Conservation (phyloP, 805 yeast genomes). For the Maudiozyma serrabonitensis region DNA sequence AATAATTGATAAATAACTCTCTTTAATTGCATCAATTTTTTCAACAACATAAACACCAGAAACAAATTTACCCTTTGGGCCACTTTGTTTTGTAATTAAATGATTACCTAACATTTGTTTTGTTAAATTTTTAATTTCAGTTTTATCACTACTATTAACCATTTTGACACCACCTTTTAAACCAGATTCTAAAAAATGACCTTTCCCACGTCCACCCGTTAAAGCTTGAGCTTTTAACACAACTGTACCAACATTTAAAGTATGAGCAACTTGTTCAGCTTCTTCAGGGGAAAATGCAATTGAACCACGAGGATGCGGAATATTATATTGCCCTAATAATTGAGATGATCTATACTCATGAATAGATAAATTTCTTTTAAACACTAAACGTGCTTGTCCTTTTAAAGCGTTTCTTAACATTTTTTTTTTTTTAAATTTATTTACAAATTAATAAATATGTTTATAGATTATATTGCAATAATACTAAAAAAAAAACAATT, state of each 20-base stretch:
- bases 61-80: constrained; percentile 93
- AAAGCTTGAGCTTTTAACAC: constrained; percentile 97
- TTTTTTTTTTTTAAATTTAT: not conserved
- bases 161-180: constrained; percentile 94
- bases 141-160: constrained; percentile 53
- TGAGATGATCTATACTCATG: constrained; percentile 96
- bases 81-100: constrained; percentile 95
- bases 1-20: constrained; percentile 89
- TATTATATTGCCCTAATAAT: constrained; percentile 69
- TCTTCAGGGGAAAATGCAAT: constrained; percentile 87
- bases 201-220: constrained; percentile 99
- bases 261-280: constrained; percentile 74
- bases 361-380: constrained; percentile 66
- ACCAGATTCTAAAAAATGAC: constrained; percentile 83
- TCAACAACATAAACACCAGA: constrained; percentile 94
- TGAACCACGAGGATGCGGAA: constrained; percentile 84
- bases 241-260: constrained; percentile 55
- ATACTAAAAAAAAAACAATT: too few species aligned
- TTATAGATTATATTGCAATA: too few species aligned
- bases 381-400: not conserved
- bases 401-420: constrained; percentile 4
- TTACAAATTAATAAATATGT: not conserved
- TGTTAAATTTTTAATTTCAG: constrained; percentile 80
- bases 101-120: constrained; percentile 85
- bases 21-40: constrained; percentile 87